Conservation (phyloP, 345 rosid genomes). For the Gossypium herbaceum region DNA sequence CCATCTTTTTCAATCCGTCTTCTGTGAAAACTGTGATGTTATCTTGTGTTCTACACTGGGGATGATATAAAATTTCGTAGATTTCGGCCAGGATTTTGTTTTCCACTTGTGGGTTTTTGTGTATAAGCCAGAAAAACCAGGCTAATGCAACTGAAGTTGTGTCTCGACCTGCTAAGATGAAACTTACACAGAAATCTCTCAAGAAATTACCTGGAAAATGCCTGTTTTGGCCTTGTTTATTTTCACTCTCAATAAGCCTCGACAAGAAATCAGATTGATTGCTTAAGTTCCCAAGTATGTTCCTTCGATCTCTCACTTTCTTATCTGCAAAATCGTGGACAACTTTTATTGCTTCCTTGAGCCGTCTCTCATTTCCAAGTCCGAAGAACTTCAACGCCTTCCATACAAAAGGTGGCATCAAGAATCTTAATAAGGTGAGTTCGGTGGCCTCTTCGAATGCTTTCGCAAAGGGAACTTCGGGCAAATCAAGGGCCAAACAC, state of each 20-base stretch:
- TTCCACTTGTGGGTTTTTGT: conserved; percentile 50
- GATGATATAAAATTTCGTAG: conserved; percentile 22
- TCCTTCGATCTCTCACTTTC: conserved; percentile 37
- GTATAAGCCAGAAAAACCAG: conserved; percentile 76
- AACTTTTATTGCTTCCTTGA: conserved; percentile 46
- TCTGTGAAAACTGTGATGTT: conserved; percentile 28
- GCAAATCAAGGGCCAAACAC: conserved; percentile 51
- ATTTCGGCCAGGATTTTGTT: conserved; percentile 43
- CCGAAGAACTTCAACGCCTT: conserved; percentile 57
- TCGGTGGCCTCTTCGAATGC: conserved; percentile 85
- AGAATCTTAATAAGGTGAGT: conserved; percentile 51
- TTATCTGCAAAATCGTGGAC: conserved; percentile 59
- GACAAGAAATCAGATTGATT: conserved; percentile 57
- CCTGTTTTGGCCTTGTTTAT: conserved; percentile 9
- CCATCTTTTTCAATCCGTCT: conserved; percentile 55
- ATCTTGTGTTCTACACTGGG: not conserved
- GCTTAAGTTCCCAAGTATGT: conserved; percentile 26
- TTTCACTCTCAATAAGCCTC: conserved; percentile 45
- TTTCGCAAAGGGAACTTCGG: conserved; percentile 62
- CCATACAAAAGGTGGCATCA: conserved; percentile 64
- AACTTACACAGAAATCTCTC: conserved; percentile 59
- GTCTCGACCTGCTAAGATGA: conserved; percentile 76
- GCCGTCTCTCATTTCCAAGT: conserved; percentile 55
- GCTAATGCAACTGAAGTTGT: conserved; percentile 68
- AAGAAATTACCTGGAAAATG: conserved; percentile 37